Evolutionary conservation across 805 yeast species (phyloP).

Genomic region (Suhomyces sp.): DNA sequence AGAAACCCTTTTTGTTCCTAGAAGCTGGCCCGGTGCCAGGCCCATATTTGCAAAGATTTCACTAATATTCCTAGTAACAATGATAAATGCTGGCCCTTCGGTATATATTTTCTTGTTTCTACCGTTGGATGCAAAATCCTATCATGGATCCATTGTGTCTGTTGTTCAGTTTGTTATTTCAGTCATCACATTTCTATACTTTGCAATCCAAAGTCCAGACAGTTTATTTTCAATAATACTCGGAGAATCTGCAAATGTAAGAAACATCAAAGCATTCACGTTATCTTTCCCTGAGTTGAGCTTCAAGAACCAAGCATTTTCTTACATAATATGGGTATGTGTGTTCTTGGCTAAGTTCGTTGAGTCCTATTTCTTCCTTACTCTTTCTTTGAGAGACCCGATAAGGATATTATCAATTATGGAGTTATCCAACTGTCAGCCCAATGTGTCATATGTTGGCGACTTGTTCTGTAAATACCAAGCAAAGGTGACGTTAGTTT

Average conservation of each 20-base stretch:
- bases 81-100: constrained; percentile 26
- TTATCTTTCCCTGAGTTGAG: constrained; percentile 24
- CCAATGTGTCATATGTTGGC: constrained; percentile 23
- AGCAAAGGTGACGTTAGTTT: constrained; percentile 22
- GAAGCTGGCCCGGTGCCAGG: constrained; percentile 22
- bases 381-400: constrained; percentile 35
- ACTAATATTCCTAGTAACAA: constrained; percentile 13
- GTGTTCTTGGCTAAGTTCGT: constrained; percentile 33
- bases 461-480: constrained; percentile 26
- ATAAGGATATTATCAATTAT: constrained; percentile 26
- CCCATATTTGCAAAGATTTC: constrained; percentile 15
- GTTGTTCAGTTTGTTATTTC: constrained; percentile 28
- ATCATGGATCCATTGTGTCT: constrained; percentile 21
- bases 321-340: constrained; percentile 27
- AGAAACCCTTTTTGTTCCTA: constrained; percentile 26
- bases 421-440: constrained; percentile 26
- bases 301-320: constrained; percentile 20
- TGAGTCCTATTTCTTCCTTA: constrained; percentile 36
- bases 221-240: constrained; percentile 14
- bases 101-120: constrained; percentile 26
- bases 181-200: constrained; percentile 25
- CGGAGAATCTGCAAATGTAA: constrained; percentile 6
- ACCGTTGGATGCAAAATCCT: constrained; percentile 23
- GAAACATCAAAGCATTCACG: constrained; percentile 16
- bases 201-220: constrained; percentile 27